These are phyloP conservation scores for Penicillium sp. DNA, from an alignment of 2,329 filamentous ascomycete species.

Conservation along the genomic window DNA sequence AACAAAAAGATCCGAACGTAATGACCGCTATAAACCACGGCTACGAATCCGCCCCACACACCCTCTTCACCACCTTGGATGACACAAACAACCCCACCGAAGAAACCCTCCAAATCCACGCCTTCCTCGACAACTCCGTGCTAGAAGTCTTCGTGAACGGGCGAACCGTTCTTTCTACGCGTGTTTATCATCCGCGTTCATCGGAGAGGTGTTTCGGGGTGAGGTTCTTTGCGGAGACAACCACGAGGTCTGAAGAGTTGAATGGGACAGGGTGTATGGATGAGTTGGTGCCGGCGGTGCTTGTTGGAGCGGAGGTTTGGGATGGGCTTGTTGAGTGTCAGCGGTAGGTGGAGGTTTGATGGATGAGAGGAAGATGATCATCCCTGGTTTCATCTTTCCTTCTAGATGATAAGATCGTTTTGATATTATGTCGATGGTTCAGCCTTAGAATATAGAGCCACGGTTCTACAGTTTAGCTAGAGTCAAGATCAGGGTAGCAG, in stretches of 20 bases:
- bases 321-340: slow-evolving; percentile 24
- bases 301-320: slow-evolving; percentile 28
- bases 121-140: slow-evolving; percentile 47
- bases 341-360: not conserved
- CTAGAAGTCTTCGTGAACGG: slow-evolving; percentile 52
- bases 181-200: slow-evolving; percentile 32
- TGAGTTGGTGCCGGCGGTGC: slow-evolving; percentile 4
- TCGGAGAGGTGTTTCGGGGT: slow-evolving; percentile 16
- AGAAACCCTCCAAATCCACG: slow-evolving; percentile 45
- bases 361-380: not conserved
- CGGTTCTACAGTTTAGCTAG: too few species aligned
- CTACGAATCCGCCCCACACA: slow-evolving; percentile 47
- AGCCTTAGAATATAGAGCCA: too few species aligned
- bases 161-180: slow-evolving; percentile 46
- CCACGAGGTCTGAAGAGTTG: not conserved
- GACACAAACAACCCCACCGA: slow-evolving; percentile 22
- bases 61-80: slow-evolving; percentile 45
- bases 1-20: slow-evolving; percentile 13
- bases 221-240: slow-evolving; percentile 27
- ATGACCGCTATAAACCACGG: slow-evolving; percentile 38
- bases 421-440: too few species aligned
- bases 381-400: too few species aligned
- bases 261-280: not conserved
- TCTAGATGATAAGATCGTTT: too few species aligned
- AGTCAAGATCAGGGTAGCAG: not conserved